Evolutionary conservation across 306 rosid species (phyloP).

Genomic region (Vicia villosa): DNA sequence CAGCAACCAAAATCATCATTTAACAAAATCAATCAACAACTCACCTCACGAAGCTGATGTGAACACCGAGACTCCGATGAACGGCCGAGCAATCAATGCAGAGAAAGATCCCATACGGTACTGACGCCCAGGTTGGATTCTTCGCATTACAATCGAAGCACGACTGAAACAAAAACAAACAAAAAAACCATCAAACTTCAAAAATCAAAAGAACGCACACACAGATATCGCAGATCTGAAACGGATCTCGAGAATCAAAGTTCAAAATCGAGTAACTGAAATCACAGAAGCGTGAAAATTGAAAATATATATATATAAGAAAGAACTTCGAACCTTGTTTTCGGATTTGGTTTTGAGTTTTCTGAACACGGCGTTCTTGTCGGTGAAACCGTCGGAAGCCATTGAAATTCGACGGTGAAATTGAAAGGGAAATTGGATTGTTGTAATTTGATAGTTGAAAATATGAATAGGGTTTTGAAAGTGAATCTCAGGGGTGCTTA

Average conservation of each 20-base stretch:
- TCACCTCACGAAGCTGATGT: conserved; percentile 84
- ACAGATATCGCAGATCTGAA: conserved; percentile 32
- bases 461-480: neutral
- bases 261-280: neutral
- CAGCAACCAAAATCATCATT: neutral
- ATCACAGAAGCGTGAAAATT: neutral
- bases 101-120: conserved; percentile 83
- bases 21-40: neutral
- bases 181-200: neutral
- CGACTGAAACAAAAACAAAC: conserved; percentile 46
- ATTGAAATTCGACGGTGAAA: conserved; percentile 39
- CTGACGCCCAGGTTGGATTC: conserved; percentile 91
- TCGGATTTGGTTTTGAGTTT: conserved; percentile 83
- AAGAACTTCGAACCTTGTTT: conserved; percentile 60
- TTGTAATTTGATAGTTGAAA: neutral
- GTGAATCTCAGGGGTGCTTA: conserved; percentile 38
- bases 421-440: neutral
- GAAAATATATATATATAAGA: neutral
- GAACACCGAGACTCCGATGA: conserved; percentile 88
- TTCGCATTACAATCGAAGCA: conserved; percentile 86
- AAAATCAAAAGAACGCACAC: conserved; percentile 1
- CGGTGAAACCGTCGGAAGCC: conserved; percentile 70
- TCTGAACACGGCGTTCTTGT: conserved; percentile 72
- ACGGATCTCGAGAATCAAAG: conserved; percentile 19
- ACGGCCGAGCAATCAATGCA: conserved; percentile 89